Evolutionary conservation across 306 rosid genomes (phyloP).

Genomic region (Trifolium subterraneum): DNA sequence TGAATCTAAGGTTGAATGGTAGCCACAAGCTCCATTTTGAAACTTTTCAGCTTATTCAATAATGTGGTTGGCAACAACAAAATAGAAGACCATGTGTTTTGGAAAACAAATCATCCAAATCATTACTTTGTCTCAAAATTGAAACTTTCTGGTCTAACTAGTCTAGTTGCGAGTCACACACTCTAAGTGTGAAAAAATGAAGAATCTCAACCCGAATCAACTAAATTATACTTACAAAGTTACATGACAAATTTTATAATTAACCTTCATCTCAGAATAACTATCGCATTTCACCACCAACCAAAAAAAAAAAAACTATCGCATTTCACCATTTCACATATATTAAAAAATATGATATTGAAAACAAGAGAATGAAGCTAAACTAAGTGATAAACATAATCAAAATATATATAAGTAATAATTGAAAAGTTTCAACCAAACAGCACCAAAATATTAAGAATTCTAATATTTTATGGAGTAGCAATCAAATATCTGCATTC

Average conservation of each 20-base stretch:
- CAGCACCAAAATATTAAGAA: not conserved
- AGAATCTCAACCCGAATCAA: too few species aligned
- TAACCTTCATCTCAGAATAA: too few species aligned
- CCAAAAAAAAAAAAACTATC: too few species aligned
- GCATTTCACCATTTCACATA: too few species aligned
- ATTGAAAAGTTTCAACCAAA: not conserved
- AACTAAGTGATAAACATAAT: not conserved
- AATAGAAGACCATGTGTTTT: not conserved
- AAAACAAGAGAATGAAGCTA: not conserved
- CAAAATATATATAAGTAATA: not conserved
- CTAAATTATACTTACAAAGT: too few species aligned
- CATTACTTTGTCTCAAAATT: too few species aligned
- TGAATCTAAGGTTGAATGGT: not conserved
- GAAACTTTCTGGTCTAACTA: too few species aligned
- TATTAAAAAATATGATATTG: too few species aligned
- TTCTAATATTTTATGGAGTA: conserved; percentile 46
- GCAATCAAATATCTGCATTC: conserved; percentile 69
- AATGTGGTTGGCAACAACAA: not conserved
- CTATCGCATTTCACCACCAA: too few species aligned
- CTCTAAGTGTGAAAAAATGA: too few species aligned
- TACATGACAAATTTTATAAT: too few species aligned
- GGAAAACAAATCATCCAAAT: not conserved
- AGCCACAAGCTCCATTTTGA: conserved; percentile 26
- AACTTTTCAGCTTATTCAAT: conserved; percentile 3
- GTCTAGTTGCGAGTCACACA: too few species aligned